Evolutionary conservation across 257 asterid genomes (phyloP).

Genomic region (Nicotiana knightiana): DNA sequence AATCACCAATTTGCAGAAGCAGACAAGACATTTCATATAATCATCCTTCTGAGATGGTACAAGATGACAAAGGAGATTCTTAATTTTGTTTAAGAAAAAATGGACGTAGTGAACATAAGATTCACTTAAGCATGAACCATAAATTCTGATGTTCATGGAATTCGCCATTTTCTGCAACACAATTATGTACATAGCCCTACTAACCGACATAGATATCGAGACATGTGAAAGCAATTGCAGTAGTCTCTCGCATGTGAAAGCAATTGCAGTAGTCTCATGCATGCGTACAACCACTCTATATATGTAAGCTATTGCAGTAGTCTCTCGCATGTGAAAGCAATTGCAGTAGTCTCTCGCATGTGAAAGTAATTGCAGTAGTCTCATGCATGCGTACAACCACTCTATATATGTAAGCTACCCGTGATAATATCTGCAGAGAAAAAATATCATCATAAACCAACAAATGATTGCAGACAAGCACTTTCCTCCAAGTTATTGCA

Average conservation of each 20-base stretch:
- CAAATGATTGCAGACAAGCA: background rate
- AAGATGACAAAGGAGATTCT: background rate
- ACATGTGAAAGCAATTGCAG: conserved; percentile 3
- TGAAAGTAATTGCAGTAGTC: background rate
- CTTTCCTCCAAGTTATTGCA: background rate
- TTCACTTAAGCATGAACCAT: background rate
- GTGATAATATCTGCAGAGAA: background rate
- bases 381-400: background rate
- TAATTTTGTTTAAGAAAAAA: background rate
- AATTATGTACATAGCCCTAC: background rate
- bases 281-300: background rate
- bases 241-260: background rate
- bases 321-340: background rate
- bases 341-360: background rate
- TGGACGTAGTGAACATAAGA: background rate
- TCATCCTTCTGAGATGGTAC: background rate
- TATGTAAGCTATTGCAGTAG: conserved; percentile 2
- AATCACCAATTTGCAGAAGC: background rate
- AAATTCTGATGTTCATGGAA: background rate
- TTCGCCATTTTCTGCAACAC: background rate
- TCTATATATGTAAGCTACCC: background rate
- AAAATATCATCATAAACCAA: background rate
- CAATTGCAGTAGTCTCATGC: background rate
- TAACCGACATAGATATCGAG: background rate
- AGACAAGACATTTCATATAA: background rate